Evolutionary conservation across 2,329 filamentous ascomycete genomes (phyloP).

Genomic region (Cytospora piceicola): DNA sequence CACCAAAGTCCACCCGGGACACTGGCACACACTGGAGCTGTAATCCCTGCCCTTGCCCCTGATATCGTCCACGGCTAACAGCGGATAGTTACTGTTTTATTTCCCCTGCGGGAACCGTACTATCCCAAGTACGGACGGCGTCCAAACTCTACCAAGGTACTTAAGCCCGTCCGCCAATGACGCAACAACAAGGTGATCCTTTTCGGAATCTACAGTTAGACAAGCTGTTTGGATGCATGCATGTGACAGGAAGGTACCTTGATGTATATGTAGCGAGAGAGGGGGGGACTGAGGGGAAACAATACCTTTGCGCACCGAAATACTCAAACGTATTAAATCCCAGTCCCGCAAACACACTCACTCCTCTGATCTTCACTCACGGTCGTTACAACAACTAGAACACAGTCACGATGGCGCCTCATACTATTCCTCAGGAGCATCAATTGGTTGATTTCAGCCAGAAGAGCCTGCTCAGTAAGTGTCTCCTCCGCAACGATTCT

Average conservation of each 20-base stretch:
- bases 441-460: constrained; percentile 67
- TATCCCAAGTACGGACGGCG: background rate
- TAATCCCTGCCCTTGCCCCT: background rate
- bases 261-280: background rate
- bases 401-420: constrained; percentile 26
- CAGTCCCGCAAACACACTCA: background rate
- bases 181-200: background rate
- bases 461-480: constrained; percentile 67
- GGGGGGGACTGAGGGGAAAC: background rate
- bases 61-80: background rate
- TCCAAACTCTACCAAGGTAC: background rate
- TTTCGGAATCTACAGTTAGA: background rate
- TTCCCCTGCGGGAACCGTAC: background rate
- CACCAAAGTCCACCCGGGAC: background rate
- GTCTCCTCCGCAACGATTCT: constrained; percentile 3
- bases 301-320: background rate
- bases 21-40: background rate
- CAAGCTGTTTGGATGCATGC: background rate
- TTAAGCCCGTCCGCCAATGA: constrained; percentile 2
- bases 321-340: constrained; percentile 4
- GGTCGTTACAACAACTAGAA: background rate
- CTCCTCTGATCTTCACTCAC: background rate
- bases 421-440: constrained; percentile 13
- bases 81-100: background rate
- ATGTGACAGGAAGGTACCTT: background rate